Percentiles rank a stretch among this genome's conserved stretches.
phyloP scores from a whole-genome alignment of 75 land plant genomes.

The Cunninghamia lanceolata region DNA sequence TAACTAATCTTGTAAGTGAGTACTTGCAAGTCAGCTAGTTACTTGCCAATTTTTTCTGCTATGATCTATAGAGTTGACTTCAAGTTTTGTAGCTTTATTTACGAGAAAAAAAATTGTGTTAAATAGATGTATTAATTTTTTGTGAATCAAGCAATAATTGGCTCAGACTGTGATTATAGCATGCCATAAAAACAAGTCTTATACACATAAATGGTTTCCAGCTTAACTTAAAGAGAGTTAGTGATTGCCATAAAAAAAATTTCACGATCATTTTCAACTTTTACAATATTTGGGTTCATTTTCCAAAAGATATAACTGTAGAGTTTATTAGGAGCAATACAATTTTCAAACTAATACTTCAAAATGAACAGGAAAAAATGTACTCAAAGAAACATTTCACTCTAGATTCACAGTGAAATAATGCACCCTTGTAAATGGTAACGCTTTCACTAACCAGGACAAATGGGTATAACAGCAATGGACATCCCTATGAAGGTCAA shows the following conservation, averaged over 20 bases:
- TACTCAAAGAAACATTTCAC: background rate
- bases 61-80: background rate
- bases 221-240: background rate
- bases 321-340: background rate
- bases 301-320: background rate
- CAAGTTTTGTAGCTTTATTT: background rate
- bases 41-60: background rate
- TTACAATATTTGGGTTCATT: background rate
- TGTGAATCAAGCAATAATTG: background rate
- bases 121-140: background rate
- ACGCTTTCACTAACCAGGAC: slow-evolving; percentile 52
- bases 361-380: background rate
- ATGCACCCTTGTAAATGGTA: background rate
- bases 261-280: background rate
- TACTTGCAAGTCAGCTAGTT: too few species aligned
- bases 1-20: too few species aligned
- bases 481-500: slow-evolving; percentile 86
- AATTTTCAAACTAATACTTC: background rate
- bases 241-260: background rate
- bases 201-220: background rate
- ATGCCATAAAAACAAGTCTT: background rate
- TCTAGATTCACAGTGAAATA: background rate
- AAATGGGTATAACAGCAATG: slow-evolving; percentile 81
- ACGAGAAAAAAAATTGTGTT: background rate
- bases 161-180: background rate